Base-by-base conservation (phyloP, 1,284 basidiomycete genomes). In the Tilletiopsis washingtonensis region DNA sequence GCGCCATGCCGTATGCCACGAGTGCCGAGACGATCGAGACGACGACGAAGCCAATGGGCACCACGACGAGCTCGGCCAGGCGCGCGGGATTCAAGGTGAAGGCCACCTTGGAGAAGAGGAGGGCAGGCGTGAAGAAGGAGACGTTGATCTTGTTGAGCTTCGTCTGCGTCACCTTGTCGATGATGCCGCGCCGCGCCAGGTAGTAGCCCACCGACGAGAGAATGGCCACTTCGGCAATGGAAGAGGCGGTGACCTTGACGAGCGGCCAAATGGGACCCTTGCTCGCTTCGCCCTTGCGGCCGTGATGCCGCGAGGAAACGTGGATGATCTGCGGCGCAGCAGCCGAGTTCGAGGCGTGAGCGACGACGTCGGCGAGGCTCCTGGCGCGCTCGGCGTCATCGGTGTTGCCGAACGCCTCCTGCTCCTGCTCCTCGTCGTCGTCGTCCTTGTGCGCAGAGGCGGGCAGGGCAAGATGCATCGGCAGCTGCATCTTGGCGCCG, bases 101-200 rank as follows among this genome's bases (percentile, higher is more conserved):
- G 0, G 89, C 85, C 20, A 93, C 90, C 77, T 94, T 96, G 32
- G 87, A 89, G 75, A 94, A 94, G 23, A 94, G 78, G 17, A 96
- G 81, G 0, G 86, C 85, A 0, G 91, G 91, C 0, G 91, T 96
- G 76, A 94, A 91, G 32, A 94, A 80, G 0, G 86, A 86, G 23
- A 84, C 81, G 84, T 87, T 69, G 12, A 49, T 34, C 54, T 63
- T 61, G 45, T 61, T 64, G 50, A 64, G 60, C 49, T 64, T 69
- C 76, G 87, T 88, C 75, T 93, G 90, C 0, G 87, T 90, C 56
- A 81, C 81, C 74, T 90, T 91, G 73, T 94, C 89, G 12, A 91
- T 81, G 39, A 94, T 82, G 27, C 86, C 87, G 21, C 80, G 79
- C 41, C 78, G 75, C 1, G 91, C 87, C 38, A 94, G 82, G 20